These are phyloP conservation scores for Rhynchospora breviuscula DNA, from an alignment of 176 grass and related monocot species.

Conservation along the genomic window DNA sequence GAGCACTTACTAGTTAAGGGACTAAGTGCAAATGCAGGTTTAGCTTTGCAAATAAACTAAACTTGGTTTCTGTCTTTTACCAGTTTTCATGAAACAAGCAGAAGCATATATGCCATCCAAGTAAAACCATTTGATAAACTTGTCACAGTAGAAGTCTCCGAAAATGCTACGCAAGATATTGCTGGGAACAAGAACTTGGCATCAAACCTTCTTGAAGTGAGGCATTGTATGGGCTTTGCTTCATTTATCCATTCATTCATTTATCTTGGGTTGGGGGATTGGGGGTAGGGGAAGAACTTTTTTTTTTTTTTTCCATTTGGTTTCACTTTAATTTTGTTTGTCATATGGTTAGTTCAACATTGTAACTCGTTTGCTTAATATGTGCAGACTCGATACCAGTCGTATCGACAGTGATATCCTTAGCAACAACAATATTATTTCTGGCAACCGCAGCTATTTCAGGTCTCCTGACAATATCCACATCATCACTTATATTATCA, in stretches of 20 bases:
- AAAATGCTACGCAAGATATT: constrained; percentile 63
- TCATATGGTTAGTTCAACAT: no score
- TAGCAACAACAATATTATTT: constrained; percentile 39
- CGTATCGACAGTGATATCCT: constrained; percentile 51
- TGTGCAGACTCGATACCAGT: constrained; percentile 63
- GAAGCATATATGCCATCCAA: constrained; percentile 60
- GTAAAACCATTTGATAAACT: constrained; percentile 50
- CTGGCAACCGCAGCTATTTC: constrained; percentile 38
- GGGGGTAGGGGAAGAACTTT: neutral
- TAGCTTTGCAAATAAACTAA: neutral
- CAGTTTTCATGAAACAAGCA: constrained; percentile 81
- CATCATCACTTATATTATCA: constrained; percentile 60
- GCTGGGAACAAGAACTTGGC: constrained; percentile 71
- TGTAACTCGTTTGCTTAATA: neutral
- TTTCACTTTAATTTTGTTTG: neutral
- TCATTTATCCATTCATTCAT: neutral
- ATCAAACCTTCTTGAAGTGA: constrained; percentile 81
- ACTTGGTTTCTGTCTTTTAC: constrained; percentile 20
- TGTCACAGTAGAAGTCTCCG: constrained; percentile 61
- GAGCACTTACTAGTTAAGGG: neutral
- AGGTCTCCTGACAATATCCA: constrained; percentile 57
- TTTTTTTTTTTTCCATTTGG: neutral
- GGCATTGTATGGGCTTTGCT: constrained; percentile 58
- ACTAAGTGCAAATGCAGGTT: neutral
- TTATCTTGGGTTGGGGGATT: neutral